These are phyloP conservation scores for Melastoma candidum DNA, from an alignment of 441 rosid species.

Conservation along the genomic window DNA sequence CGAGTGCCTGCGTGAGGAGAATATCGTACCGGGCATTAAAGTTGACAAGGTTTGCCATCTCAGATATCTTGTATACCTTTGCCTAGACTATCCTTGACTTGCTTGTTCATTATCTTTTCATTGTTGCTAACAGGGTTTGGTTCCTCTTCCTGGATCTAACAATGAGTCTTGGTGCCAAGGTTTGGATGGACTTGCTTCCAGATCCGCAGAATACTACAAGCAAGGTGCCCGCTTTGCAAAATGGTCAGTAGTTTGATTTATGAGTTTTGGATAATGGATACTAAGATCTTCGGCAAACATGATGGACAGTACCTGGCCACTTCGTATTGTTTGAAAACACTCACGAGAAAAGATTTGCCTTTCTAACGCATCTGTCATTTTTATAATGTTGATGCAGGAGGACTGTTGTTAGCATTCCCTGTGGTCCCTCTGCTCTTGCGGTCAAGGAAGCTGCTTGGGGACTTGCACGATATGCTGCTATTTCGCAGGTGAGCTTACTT, in stretches of 20 bases:
- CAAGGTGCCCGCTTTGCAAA: conserved; percentile 99
- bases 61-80: not conserved
- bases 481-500: conserved; percentile 59
- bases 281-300: not conserved
- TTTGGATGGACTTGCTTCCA: conserved; percentile 92
- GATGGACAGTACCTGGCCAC: not conserved
- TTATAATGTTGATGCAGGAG: conserved; percentile 39
- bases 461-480: conserved; percentile 91
- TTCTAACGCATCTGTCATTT: not conserved
- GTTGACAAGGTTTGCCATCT: conserved; percentile 66
- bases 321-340: too few species aligned
- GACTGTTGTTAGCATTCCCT: conserved; percentile 93
- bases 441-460: conserved; percentile 99
- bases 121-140: conserved; percentile 45
- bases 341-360: not conserved
- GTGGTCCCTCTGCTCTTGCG: conserved; percentile 96
- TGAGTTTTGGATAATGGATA: conserved; percentile 1
- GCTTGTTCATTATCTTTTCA: not conserved
- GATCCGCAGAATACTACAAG: conserved; percentile 96
- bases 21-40: conserved; percentile 92
- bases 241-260: conserved; percentile 46
- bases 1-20: conserved; percentile 60
- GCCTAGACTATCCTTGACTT: not conserved
- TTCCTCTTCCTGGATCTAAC: conserved; percentile 25
- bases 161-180: conserved; percentile 99